Conservation (phyloP, 768 basidiomycete species). For the Lentinula guzmanii region DNA sequence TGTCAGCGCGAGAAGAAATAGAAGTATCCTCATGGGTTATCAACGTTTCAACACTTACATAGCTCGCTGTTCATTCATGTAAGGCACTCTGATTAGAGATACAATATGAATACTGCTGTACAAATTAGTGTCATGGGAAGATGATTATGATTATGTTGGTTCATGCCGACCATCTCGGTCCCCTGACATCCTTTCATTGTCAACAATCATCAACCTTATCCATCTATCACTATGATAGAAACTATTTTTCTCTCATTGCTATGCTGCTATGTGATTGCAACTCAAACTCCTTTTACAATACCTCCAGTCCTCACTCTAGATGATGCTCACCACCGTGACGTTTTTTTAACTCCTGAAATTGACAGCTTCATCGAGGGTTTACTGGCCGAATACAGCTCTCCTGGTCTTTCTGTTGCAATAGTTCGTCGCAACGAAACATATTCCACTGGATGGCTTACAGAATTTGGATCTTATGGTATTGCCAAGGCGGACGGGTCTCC, state of each 20-base stretch:
- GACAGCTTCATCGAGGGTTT: slow-evolving; percentile 13
- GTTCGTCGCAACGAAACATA: slow-evolving; percentile 25
- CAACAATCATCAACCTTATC: too few species aligned
- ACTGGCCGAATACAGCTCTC: slow-evolving; percentile 28
- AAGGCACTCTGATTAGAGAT: too few species aligned
- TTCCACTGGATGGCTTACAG: slow-evolving; percentile 27
- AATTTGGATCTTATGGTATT: slow-evolving; percentile 32
- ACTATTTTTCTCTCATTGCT: not conserved
- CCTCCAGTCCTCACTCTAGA: not conserved
- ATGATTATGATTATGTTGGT: too few species aligned
- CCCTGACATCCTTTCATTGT: too few species aligned
- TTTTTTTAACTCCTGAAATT: slow-evolving; percentile 10
- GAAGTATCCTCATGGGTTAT: too few species aligned
- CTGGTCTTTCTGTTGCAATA: slow-evolving; percentile 35
- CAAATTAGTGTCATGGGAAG: too few species aligned
- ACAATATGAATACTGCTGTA: too few species aligned
- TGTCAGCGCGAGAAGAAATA: too few species aligned
- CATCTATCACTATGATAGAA: not conserved
- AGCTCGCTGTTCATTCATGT: too few species aligned
- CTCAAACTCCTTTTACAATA: not conserved
- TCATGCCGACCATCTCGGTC: too few species aligned
- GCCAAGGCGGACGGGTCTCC: slow-evolving; percentile 26
- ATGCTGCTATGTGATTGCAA: not conserved
- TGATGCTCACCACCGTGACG: not conserved
- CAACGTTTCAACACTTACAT: too few species aligned